A percentile compares a stretch with the other conserved stretches of the same genome.
These are phyloP conservation scores for Populus hybrid DNA, from an alignment of 441 rosid genomes.

Conservation along the genomic window DNA sequence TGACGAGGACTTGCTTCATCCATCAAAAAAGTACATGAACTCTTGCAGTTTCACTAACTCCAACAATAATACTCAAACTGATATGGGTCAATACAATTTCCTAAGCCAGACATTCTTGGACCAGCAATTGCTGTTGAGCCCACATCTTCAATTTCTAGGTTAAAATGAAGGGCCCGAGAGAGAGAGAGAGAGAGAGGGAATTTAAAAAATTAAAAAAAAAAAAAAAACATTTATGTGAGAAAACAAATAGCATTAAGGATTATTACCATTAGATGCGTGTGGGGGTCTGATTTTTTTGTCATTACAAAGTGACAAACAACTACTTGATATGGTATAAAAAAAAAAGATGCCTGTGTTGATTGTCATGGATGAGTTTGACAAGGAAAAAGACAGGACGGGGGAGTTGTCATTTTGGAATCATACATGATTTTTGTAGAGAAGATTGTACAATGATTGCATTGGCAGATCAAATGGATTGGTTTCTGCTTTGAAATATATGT, in stretches of 20 bases:
- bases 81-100: constrained; percentile 33
- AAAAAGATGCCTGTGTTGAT: constrained; percentile 18
- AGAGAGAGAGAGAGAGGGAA: neutral
- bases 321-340: constrained; percentile 27
- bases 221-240: neutral
- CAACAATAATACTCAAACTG: constrained; percentile 30
- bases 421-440: constrained; percentile 30
- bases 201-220: no score
- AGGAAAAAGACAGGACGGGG: neutral
- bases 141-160: constrained; percentile 58
- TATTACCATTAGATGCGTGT: constrained; percentile 21
- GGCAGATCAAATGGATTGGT: constrained; percentile 13
- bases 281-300: constrained; percentile 19
- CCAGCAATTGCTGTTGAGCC: constrained; percentile 54
- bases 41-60: constrained; percentile 40
- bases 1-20: constrained; percentile 36
- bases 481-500: constrained; percentile 5
- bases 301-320: constrained; percentile 18
- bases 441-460: constrained; percentile 18
- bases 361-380: constrained; percentile 34
- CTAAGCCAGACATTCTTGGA: constrained; percentile 49
- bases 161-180: constrained; percentile 8
- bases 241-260: constrained; percentile 7
- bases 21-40: constrained; percentile 45
- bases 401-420: constrained; percentile 21